Percentiles rank a stretch among this genome's conserved stretches.
phyloP scores from a whole-genome alignment of 75 land plant species.

The Picea sitchensis region DNA sequence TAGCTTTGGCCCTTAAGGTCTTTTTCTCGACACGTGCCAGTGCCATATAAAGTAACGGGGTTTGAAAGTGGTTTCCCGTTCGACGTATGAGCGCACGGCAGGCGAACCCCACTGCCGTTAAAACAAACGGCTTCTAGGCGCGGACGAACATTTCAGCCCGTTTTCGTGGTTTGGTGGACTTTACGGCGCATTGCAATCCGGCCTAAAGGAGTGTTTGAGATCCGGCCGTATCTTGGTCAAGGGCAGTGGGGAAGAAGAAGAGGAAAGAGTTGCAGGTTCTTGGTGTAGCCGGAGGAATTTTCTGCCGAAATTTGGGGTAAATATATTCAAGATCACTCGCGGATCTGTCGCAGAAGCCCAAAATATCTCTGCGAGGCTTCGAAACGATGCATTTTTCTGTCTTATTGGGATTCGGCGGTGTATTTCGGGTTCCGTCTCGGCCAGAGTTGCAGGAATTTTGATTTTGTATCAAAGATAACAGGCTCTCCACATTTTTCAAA shows the following conservation, averaged over 20 bases:
- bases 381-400: not conserved
- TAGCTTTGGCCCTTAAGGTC: too few relatives aligned
- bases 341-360: not conserved
- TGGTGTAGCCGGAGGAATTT: not conserved
- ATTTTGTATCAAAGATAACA: not conserved
- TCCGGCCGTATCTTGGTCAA: constrained; percentile 10
- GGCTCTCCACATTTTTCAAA: not conserved
- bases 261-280: constrained; percentile 9
- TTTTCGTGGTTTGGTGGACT: constrained; percentile 11
- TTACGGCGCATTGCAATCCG: constrained; percentile 1
- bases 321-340: not conserved
- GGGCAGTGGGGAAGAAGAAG: constrained; percentile 8
- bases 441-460: not conserved
- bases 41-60: too few relatives aligned
- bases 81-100: too few relatives aligned
- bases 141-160: not conserved
- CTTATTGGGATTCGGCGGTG: not conserved
- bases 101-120: not conserved
- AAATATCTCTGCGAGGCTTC: not conserved
- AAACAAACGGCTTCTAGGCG: not conserved
- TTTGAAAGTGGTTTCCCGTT: too few relatives aligned
- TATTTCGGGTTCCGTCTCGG: not conserved
- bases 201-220: not conserved
- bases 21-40: too few relatives aligned
- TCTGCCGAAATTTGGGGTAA: not conserved